Conservation (phyloP, 148 eudicot species). For the Camellia japonica region DNA sequence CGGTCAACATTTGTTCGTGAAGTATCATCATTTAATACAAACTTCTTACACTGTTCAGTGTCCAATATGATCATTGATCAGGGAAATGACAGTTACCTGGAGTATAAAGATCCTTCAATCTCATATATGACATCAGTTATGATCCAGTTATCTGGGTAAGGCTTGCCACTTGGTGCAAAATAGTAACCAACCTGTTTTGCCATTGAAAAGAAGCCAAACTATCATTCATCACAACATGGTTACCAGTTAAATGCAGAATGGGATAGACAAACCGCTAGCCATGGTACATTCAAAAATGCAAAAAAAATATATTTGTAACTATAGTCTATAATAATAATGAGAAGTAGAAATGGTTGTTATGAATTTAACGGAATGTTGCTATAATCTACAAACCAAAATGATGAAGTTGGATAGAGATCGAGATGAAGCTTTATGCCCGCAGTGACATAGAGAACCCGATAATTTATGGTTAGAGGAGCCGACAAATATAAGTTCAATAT, state of each 20-base stretch:
- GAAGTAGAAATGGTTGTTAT: not conserved
- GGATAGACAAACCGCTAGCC: not conserved
- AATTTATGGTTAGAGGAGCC: not conserved
- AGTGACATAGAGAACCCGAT: not conserved
- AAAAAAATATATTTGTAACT: no score
- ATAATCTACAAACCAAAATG: conserved; percentile 7
- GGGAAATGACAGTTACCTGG: conserved; percentile 56
- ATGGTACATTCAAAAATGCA: no score
- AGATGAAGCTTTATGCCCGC: not conserved
- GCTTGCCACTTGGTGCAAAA: conserved; percentile 98
- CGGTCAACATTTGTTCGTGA: not conserved
- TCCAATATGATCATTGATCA: conserved; percentile 6
- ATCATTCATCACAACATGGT: conserved; percentile 36
- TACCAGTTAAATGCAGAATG: conserved; percentile 19
- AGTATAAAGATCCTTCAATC: conserved; percentile 81
- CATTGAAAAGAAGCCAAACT: conserved; percentile 49
- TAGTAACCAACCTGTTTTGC: conserved; percentile 92
- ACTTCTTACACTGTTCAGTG: not conserved
- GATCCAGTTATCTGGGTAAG: conserved; percentile 99
- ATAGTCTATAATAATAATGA: no score
- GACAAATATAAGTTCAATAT: not conserved
- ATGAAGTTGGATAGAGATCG: not conserved
- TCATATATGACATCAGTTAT: conserved; percentile 91
- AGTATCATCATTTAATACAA: not conserved
- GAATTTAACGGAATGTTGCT: not conserved